These are phyloP conservation scores for Annulohypoxylon truncatum DNA, from an alignment of 2,329 filamentous ascomycete species.

Conservation along the genomic window DNA sequence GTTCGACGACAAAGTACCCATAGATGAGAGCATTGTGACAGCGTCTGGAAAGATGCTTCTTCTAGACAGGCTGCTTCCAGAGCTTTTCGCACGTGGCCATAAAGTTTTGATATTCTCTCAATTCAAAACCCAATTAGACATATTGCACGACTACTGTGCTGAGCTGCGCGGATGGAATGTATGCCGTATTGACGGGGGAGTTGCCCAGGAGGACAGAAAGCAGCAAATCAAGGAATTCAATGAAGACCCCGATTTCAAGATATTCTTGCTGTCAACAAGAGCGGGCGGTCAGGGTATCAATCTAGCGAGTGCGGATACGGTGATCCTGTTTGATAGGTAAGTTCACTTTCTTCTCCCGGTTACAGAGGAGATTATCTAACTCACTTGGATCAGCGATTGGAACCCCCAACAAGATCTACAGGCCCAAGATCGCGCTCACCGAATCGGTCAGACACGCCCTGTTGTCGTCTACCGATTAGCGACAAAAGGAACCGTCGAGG, in stretches of 20 bases:
- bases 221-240: slow-evolving; percentile 81
- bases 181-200: slow-evolving; percentile 91
- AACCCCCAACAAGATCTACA: slow-evolving; percentile 98
- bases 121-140: slow-evolving; percentile 93
- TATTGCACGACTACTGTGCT: slow-evolving; percentile 86
- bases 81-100: slow-evolving; percentile 78
- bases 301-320: slow-evolving; percentile 88
- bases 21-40: slow-evolving; percentile 86
- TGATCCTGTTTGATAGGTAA: slow-evolving; percentile 84
- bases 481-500: slow-evolving; percentile 92
- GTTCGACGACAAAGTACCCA: slow-evolving; percentile 64
- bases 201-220: slow-evolving; percentile 78
- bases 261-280: slow-evolving; percentile 90
- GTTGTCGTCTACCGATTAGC: slow-evolving; percentile 95
- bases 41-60: slow-evolving; percentile 96
- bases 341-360: background rate
- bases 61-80: slow-evolving; percentile 84
- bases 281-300: slow-evolving; percentile 97
- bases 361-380: slow-evolving; percentile 17
- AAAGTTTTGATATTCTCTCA: slow-evolving; percentile 97
- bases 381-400: slow-evolving; percentile 69
- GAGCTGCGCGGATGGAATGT: slow-evolving; percentile 82
- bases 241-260: slow-evolving; percentile 69
- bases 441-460: slow-evolving; percentile 91
- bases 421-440: slow-evolving; percentile 93